These are phyloP conservation scores for Geotrichum macrosporum DNA, from an alignment of 1,139 yeast species.

Conservation along the genomic window DNA sequence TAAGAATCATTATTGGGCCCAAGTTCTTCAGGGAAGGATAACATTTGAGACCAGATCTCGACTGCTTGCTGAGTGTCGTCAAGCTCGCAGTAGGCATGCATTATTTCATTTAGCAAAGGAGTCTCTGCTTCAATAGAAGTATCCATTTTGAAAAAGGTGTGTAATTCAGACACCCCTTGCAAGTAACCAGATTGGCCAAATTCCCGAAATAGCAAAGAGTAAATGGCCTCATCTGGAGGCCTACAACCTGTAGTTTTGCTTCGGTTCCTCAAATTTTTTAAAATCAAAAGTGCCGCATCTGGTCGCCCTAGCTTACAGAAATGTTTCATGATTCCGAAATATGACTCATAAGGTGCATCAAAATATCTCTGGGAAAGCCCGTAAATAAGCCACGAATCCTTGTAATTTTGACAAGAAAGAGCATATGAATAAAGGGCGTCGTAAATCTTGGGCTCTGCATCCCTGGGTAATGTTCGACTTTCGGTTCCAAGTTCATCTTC, in stretches of 20 bases:
- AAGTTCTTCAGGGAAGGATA: constrained; percentile 48
- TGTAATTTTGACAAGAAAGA: constrained; percentile 40
- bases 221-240: constrained; percentile 65
- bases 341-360: constrained; percentile 55
- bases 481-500: constrained; percentile 54
- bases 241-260: constrained; percentile 56
- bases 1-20: constrained; percentile 62
- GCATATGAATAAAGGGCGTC: constrained; percentile 48
- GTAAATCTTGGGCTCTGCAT: constrained; percentile 40
- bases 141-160: constrained; percentile 64
- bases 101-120: constrained; percentile 54
- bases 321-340: constrained; percentile 56
- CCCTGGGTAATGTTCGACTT: constrained; percentile 32
- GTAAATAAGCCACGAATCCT: constrained; percentile 62
- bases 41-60: constrained; percentile 57
- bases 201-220: constrained; percentile 54
- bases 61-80: constrained; percentile 58
- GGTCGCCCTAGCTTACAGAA: constrained; percentile 57
- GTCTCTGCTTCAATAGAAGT: constrained; percentile 55
- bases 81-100: constrained; percentile 62
- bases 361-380: constrained; percentile 57
- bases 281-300: constrained; percentile 60
- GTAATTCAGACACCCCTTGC: constrained; percentile 65
- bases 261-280: constrained; percentile 57
- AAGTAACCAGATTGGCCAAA: constrained; percentile 59